Evolutionary conservation across 176 grass and related monocot species (phyloP).

Genomic region (Rhynchospora pubera): DNA sequence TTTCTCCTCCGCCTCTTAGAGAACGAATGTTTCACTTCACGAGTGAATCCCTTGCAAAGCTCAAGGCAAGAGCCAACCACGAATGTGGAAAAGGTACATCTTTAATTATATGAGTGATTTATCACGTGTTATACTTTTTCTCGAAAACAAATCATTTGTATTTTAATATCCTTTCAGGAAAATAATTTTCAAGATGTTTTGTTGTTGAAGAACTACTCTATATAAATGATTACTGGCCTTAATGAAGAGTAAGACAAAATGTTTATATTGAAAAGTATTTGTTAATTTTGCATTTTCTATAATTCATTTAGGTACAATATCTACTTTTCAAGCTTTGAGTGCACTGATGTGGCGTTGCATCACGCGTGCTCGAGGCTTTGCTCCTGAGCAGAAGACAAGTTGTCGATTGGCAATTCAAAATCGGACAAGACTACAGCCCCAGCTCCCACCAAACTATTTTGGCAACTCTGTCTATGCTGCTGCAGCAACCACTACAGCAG

Average conservation of each 20-base stretch:
- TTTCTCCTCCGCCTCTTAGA: background rate
- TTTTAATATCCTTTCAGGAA: background rate
- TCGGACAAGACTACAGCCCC: slow-evolving; percentile 4
- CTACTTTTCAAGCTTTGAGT: slow-evolving; percentile 35
- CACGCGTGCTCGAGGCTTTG: slow-evolving; percentile 22
- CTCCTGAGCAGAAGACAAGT: background rate
- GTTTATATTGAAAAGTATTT: too few species aligned
- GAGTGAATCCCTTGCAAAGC: background rate
- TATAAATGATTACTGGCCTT: too few species aligned
- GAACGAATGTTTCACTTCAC: slow-evolving; percentile 42
- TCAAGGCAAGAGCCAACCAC: slow-evolving; percentile 30
- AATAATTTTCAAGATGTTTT: background rate
- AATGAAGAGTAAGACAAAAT: too few species aligned
- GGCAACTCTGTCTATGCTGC: slow-evolving; percentile 7
- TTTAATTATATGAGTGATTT: background rate
- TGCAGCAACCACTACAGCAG: background rate
- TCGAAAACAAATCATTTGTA: too few species aligned
- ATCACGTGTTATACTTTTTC: too few species aligned
- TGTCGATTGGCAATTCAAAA: background rate
- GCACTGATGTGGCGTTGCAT: slow-evolving; percentile 18
- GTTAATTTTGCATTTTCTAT: background rate
- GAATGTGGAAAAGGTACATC: slow-evolving; percentile 11
- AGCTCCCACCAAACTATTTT: slow-evolving; percentile 21
- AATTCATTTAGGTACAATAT: slow-evolving; percentile 11
- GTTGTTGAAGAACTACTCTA: too few species aligned